Evolutionary conservation across 306 rosid species (phyloP).

Genomic region (Psophocarpus tetragonolobus): DNA sequence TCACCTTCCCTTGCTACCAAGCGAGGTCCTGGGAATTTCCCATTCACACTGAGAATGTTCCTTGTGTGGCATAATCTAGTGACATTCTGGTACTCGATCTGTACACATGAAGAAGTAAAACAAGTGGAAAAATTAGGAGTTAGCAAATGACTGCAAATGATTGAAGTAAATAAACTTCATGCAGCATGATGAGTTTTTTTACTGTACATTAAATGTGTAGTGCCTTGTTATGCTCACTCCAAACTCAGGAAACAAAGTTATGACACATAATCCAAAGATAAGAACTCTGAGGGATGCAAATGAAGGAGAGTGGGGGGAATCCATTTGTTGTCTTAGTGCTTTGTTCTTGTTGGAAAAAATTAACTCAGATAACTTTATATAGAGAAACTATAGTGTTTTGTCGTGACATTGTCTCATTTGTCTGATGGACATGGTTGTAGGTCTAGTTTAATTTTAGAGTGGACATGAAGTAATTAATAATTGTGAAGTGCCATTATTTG

Average conservation of each 20-base stretch:
- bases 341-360: constrained; percentile 17
- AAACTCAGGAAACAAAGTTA: constrained; percentile 45
- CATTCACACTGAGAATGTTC: constrained; percentile 65
- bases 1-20: constrained; percentile 87
- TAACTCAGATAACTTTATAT: background rate
- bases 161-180: background rate
- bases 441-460: constrained; percentile 88
- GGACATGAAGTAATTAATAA: constrained; percentile 63
- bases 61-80: constrained; percentile 77
- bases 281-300: constrained; percentile 40
- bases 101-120: background rate
- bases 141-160: background rate
- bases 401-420: constrained; percentile 31
- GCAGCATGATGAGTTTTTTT: constrained; percentile 1
- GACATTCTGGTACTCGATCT: constrained; percentile 64
- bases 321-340: constrained; percentile 37
- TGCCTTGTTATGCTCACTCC: constrained; percentile 64
- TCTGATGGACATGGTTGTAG: constrained; percentile 44
- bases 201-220: constrained; percentile 73
- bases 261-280: constrained; percentile 44
- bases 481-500: constrained; percentile 19
- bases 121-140: background rate
- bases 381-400: background rate
- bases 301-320: constrained; percentile 21
- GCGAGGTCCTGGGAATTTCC: constrained; percentile 72